These are phyloP conservation scores for Babesia caballi DNA, from an alignment of 169 alveolate species.

Conservation along the genomic window DNA sequence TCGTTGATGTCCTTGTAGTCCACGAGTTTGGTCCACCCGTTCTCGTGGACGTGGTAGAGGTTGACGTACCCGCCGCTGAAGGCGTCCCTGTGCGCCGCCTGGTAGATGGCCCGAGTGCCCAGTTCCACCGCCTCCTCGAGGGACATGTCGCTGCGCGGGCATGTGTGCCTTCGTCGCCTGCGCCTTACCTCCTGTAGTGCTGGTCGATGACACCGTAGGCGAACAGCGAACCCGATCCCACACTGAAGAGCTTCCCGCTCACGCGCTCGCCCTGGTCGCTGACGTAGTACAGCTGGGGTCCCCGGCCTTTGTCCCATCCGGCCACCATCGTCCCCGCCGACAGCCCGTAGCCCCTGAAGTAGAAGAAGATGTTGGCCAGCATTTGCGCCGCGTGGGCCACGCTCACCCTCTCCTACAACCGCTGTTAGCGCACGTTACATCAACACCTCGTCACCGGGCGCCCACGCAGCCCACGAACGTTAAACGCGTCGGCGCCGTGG, in stretches of 20 bases:
- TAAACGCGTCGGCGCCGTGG: too few relatives aligned
- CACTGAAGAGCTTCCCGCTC: constrained; percentile 86
- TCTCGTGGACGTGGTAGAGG: constrained; percentile 92
- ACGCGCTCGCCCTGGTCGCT: constrained; percentile 94
- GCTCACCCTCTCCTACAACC: constrained; percentile 87
- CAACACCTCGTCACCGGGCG: too few relatives aligned
- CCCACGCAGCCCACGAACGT: too few relatives aligned
- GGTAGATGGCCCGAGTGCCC: constrained; percentile 96
- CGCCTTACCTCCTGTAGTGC: constrained; percentile 79
- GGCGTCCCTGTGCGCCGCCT: constrained; percentile 98
- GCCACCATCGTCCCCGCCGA: constrained; percentile 95
- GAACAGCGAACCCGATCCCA: constrained; percentile 97
- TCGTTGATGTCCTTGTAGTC: constrained; percentile 89
- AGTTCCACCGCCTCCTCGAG: constrained; percentile 96
- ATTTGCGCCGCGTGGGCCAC: constrained; percentile 98
- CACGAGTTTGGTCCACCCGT: constrained; percentile 90
- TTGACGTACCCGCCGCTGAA: constrained; percentile 98
- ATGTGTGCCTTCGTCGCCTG: neutral
- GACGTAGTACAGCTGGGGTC: constrained; percentile 89
- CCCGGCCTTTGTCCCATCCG: constrained; percentile 85
- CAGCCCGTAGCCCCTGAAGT: constrained; percentile 97
- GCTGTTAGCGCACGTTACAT: too few relatives aligned
- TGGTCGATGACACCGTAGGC: constrained; percentile 98
- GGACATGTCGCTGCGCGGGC: constrained; percentile 80
- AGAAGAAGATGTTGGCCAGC: constrained; percentile 90